Evolutionary conservation across 139 green algal species (phyloP), one percentile per base, ranked within the genome.

Genomic region (Coelastrella sp.): DNA sequence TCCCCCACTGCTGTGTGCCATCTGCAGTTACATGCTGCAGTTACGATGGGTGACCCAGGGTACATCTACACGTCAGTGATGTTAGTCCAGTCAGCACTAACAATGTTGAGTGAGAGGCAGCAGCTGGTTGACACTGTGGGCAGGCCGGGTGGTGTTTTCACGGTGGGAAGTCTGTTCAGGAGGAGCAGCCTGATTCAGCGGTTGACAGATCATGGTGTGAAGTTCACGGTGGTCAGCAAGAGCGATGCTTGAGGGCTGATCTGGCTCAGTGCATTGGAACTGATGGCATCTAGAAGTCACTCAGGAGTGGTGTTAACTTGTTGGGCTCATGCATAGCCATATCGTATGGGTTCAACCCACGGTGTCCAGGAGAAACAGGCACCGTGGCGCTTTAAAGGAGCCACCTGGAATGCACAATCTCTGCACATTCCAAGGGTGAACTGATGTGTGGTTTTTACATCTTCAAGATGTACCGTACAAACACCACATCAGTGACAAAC

Each of bases 1-100:
- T 71, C 61, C 11, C 61, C 68, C 22, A 6, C 14, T 76, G 68
- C 5, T n/a, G 68, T 4, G 16, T 76, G 16, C 22, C 16, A 10
- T 22, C 61, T 57, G n/a, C 77, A 93, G 77, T 47, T 95, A 6
- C 71, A 90, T 16, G 87, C 90, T 2, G 57, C 66, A 0, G 85
- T 96, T 59, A 73, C 60, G 23, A 89, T 93, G 0, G 94, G 94
- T 8, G 95, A 97, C 92, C 95, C 94, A 0, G 94, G 94, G 56
- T 97, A 97, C 91, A 87, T 95, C 5, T 93, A 90, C 32, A 96
- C 94, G 20, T 80, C 91, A 0, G 93, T 95, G 32, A 94, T 97
- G 71, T 80, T 96, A 0, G 88, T 94, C 60, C 91, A 95, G 91
- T 80, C 92, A 32, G 94, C 94, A 13, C 54, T 93, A 47, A 92